phyloP scores from a whole-genome alignment of 352 stramenopile genomes.

The Globisporangium parvum region DNA sequence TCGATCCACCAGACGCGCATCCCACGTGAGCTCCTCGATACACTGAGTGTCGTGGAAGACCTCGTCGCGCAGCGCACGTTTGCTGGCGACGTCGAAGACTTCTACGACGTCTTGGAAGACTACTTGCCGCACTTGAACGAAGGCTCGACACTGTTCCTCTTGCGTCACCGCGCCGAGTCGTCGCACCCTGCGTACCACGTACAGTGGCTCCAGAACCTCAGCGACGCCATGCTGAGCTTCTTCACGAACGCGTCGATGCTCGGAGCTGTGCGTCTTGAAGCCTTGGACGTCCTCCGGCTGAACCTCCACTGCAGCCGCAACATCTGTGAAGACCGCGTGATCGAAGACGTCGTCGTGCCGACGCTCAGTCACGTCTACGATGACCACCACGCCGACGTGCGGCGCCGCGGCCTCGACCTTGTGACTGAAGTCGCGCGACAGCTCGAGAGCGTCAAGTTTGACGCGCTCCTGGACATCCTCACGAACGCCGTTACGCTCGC shows the following conservation, averaged over 20 bases:
- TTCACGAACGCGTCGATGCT: conserved; percentile 48
- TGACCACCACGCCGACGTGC: conserved; percentile 55
- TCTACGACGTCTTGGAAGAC: conserved; percentile 66
- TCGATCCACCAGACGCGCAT: conserved; percentile 72
- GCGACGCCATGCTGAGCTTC: conserved; percentile 50
- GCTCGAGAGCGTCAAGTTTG: conserved; percentile 79
- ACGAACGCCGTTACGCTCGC: conserved; percentile 60
- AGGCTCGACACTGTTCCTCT: conserved; percentile 45
- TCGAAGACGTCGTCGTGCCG: conserved; percentile 80
- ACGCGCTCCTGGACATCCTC: conserved; percentile 71
- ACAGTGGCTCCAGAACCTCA: conserved; percentile 60
- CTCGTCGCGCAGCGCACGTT: conserved; percentile 56
- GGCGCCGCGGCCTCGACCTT: conserved; percentile 47
- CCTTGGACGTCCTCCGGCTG: conserved; percentile 59
- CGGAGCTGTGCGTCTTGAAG: conserved; percentile 49
- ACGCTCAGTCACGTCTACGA: conserved; percentile 63
- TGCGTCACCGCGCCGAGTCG: conserved; percentile 53
- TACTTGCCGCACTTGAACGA: conserved; percentile 68
- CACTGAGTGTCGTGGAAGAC: conserved; percentile 65
- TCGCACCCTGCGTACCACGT: conserved; percentile 60
- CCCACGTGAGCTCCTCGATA: conserved; percentile 73
- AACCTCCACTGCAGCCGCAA: conserved; percentile 74
- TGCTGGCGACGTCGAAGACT: conserved; percentile 59
- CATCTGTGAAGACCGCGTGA: conserved; percentile 78
- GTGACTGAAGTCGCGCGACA: conserved; percentile 65